Percentiles rank a stretch among this genome's conserved stretches.
These are phyloP conservation scores for Silene conica DNA, from an alignment of 148 eudicot species.

Conservation along the genomic window DNA sequence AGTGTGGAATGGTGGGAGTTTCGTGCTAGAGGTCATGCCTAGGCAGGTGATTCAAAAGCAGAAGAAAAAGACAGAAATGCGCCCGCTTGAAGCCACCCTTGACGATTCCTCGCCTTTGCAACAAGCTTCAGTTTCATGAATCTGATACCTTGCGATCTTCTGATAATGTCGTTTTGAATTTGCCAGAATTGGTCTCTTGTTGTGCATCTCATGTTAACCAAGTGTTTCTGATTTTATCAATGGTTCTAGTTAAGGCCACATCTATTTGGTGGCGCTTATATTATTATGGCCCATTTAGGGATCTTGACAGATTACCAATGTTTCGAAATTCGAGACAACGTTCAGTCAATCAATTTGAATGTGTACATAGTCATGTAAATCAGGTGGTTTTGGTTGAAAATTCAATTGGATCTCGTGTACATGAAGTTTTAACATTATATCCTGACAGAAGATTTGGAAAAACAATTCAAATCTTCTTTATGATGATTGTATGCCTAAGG, in stretches of 20 bases:
- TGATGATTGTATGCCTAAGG: no score
- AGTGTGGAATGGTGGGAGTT: slow-evolving; percentile 93
- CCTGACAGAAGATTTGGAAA: no score
- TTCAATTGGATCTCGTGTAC: no score
- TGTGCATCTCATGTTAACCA: neutral
- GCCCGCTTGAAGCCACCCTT: slow-evolving; percentile 19
- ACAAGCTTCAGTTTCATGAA: neutral
- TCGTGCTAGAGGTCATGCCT: slow-evolving; percentile 89
- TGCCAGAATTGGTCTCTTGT: neutral
- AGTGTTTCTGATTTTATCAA: slow-evolving; percentile 4
- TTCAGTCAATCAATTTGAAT: neutral
- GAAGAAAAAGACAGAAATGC: slow-evolving; percentile 59
- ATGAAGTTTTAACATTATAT: no score
- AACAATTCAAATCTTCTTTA: no score
- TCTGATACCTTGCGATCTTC: neutral
- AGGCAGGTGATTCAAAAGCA: slow-evolving; percentile 71
- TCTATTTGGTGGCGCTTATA: neutral
- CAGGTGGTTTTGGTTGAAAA: no score
- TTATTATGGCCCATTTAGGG: neutral
- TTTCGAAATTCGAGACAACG: neutral
- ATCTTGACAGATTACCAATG: neutral
- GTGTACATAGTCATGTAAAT: neutral
- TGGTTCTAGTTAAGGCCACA: neutral
- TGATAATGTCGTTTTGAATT: neutral
- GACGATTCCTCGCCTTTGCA: slow-evolving; percentile 16